Percentiles rank a stretch among this genome's conserved stretches.
These are phyloP conservation scores for Chlorociboria aeruginascens DNA, from an alignment of 495 filamentous ascomycete genomes.

Conservation along the genomic window DNA sequence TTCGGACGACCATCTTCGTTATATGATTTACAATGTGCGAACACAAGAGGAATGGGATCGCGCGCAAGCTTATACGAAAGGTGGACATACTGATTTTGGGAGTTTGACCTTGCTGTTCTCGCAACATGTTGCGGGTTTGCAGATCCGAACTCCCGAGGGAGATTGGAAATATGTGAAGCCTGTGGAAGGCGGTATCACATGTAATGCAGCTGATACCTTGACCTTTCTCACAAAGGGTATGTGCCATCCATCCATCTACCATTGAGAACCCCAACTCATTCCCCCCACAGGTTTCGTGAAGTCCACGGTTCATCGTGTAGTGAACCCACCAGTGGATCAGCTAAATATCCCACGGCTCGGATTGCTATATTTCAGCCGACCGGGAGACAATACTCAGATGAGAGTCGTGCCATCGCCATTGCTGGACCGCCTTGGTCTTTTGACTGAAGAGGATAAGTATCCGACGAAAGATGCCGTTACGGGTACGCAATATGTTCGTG, in stretches of 20 bases:
- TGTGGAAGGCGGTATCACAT: constrained; percentile 37
- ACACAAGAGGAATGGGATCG: constrained; percentile 22
- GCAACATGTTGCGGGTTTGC: constrained; percentile 38
- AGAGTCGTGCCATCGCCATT: constrained; percentile 31
- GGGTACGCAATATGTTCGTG: constrained; percentile 35
- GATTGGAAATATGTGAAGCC: constrained; percentile 39
- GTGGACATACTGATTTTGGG: constrained; percentile 45
- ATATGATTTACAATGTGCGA: constrained; percentile 39
- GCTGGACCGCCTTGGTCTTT: constrained; percentile 31
- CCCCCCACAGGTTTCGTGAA: constrained; percentile 29
- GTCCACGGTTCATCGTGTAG: constrained; percentile 38
- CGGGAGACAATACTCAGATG: constrained; percentile 29
- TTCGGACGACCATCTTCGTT: constrained; percentile 36
- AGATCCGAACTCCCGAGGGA: constrained; percentile 32
- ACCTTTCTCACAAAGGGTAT: constrained; percentile 24
- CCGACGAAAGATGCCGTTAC: constrained; percentile 20
- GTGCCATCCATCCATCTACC: neutral
- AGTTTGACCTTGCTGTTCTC: constrained; percentile 42
- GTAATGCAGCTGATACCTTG: constrained; percentile 39
- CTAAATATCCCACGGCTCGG: constrained; percentile 38
- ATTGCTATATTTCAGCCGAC: constrained; percentile 35
- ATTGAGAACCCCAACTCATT: constrained; percentile 8
- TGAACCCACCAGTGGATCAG: constrained; percentile 37
- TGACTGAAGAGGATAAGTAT: constrained; percentile 25
- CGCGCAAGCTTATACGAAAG: constrained; percentile 13